Conservation (phyloP, 2,329 filamentous ascomycete genomes). For the Sphaceloma murrayae region DNA sequence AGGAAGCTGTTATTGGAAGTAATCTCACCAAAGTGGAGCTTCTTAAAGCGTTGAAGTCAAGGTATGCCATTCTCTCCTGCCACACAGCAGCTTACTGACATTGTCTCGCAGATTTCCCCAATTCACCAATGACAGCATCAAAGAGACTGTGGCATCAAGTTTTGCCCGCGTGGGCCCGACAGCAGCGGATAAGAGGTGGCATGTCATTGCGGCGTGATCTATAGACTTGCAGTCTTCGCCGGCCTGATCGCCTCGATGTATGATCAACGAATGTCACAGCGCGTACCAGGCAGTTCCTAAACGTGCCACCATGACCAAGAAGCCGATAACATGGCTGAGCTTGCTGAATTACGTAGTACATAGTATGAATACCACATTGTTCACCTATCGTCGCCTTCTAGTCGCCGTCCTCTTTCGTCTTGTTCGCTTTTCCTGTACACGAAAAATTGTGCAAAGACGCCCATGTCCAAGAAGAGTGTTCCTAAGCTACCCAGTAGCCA, state of each 20-base stretch:
- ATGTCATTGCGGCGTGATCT: slow-evolving; percentile 3
- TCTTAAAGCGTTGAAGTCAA: slow-evolving; percentile 64
- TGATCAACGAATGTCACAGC: too few relatives aligned
- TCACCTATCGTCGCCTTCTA: slow-evolving; percentile 1
- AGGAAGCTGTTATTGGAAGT: slow-evolving; percentile 57
- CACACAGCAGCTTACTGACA: slow-evolving; percentile 18
- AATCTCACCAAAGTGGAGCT: slow-evolving; percentile 65
- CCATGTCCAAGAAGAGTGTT: slow-evolving; percentile 73
- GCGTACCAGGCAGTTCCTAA: too few relatives aligned
- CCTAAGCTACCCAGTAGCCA: slow-evolving; percentile 88
- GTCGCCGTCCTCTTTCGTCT: slow-evolving; percentile 23
- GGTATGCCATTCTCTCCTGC: slow-evolving; percentile 33
- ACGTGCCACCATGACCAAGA: too few relatives aligned
- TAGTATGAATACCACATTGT: slow-evolving; percentile 9
- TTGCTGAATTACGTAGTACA: neutral
- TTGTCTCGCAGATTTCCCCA: slow-evolving; percentile 50
- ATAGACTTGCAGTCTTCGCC: too few relatives aligned
- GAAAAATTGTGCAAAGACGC: slow-evolving; percentile 87
- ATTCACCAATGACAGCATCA: slow-evolving; percentile 59
- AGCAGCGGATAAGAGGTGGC: slow-evolving; percentile 56
- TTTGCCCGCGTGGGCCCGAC: slow-evolving; percentile 55
- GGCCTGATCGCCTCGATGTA: neutral
- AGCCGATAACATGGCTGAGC: too few relatives aligned
- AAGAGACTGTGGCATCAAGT: slow-evolving; percentile 56
- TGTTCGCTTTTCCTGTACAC: slow-evolving; percentile 54